A percentile compares a stretch with the other conserved stretches of the same genome.
These are phyloP conservation scores for Ceratobasidium theobromae DNA, from an alignment of 1,284 basidiomycete species.

Conservation along the genomic window DNA sequence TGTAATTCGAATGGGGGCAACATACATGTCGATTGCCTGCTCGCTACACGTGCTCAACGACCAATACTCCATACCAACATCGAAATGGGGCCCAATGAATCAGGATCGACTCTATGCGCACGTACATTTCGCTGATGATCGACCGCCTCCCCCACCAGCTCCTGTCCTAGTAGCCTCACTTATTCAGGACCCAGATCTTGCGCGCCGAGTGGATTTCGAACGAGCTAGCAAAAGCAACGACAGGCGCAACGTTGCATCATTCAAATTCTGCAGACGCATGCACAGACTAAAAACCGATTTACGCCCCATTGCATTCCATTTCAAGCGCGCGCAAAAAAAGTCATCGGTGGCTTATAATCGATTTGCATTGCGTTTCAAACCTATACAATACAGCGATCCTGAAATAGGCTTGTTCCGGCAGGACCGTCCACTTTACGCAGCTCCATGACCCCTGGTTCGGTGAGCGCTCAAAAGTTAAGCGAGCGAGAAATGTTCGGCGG, in stretches of 20 bases:
- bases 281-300: not conserved
- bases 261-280: not conserved
- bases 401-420: not conserved
- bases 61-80: not conserved
- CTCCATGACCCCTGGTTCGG: no score
- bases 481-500: not conserved
- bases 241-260: not conserved
- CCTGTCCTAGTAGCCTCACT: no score
- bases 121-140: not conserved
- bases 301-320: not conserved
- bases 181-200: no score
- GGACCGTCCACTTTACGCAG: no score
- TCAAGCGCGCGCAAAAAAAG: no score
- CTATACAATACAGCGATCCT: not conserved
- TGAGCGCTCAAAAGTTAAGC: no score
- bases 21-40: not conserved
- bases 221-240: not conserved
- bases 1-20: not conserved
- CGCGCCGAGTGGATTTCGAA: not conserved
- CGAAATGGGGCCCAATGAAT: not conserved
- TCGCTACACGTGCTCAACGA: not conserved
- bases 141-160: no score
- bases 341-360: no score
- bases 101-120: no score
- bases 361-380: not conserved